Evolutionary conservation across 2,329 filamentous ascomycete genomes (phyloP).

Genomic region (Aspergillus brasiliensis): DNA sequence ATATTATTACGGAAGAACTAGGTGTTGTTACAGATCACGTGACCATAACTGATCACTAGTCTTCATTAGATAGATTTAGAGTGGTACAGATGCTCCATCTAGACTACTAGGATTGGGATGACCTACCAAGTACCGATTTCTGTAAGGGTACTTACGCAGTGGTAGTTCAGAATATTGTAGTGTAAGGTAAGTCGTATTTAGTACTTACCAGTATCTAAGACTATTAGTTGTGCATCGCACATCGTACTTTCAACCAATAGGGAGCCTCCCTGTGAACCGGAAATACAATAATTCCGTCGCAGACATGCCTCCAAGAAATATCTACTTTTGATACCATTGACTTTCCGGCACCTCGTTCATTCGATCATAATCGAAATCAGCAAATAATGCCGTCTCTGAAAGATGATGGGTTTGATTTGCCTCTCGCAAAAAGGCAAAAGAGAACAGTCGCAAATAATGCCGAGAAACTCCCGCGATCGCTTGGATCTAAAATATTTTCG

Average conservation of each 20-base stretch:
- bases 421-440: constrained; percentile 77
- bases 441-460: constrained; percentile 45
- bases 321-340: not conserved
- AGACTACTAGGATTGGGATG: no score
- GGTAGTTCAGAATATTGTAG: no score
- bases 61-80: no score
- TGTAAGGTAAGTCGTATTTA: no score
- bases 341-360: no score
- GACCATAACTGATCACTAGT: no score
- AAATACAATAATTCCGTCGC: constrained; percentile 4
- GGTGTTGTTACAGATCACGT: no score
- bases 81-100: no score
- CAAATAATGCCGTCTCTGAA: constrained; percentile 50
- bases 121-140: no score
- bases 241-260: not conserved
- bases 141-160: no score
- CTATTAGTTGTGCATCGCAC: no score
- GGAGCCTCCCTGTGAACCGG: not conserved
- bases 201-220: not conserved
- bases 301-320: not conserved
- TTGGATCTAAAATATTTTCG: constrained; percentile 81
- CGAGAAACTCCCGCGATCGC: constrained; percentile 44
- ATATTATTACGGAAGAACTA: no score
- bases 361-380: not conserved
- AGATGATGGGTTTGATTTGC: constrained; percentile 60